A percentile compares a stretch with the other conserved stretches of the same genome.
Conservation (phyloP, 306 rosid genomes). For the Sphenostylis stenocarpa region DNA sequence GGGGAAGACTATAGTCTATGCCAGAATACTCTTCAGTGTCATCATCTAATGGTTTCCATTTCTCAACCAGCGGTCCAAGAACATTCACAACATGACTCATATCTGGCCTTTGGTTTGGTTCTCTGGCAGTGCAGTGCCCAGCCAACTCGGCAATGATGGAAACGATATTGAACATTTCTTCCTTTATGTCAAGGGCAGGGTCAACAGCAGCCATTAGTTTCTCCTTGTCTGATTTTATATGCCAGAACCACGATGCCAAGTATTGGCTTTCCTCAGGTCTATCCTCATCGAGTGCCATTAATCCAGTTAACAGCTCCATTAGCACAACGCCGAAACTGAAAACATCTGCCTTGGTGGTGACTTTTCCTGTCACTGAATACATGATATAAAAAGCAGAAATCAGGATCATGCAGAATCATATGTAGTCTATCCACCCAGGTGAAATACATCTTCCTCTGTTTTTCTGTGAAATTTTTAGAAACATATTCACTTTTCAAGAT, state of each 20-base stretch:
- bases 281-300: conserved; percentile 81
- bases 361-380: conserved; percentile 79
- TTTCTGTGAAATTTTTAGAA: not conserved
- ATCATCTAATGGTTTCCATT: conserved; percentile 75
- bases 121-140: conserved; percentile 89
- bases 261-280: conserved; percentile 82
- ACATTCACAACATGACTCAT: conserved; percentile 82
- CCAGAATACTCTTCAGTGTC: conserved; percentile 69
- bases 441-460: not conserved
- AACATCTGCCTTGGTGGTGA: conserved; percentile 87
- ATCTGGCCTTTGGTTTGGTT: conserved; percentile 78
- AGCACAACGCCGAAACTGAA: conserved; percentile 88
- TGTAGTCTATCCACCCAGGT: not conserved
- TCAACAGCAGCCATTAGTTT: conserved; percentile 40
- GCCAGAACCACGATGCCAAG: conserved; percentile 92
- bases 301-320: conserved; percentile 85
- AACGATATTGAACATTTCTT: conserved; percentile 61
- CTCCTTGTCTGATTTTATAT: conserved; percentile 66
- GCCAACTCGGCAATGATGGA: conserved; percentile 65
- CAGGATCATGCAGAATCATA: not conserved
- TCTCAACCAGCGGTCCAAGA: conserved; percentile 74
- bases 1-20: conserved; percentile 75
- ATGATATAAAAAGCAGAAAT: not conserved
- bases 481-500: not conserved
- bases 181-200: conserved; percentile 58